Conservation (phyloP, 306 rosid species). For the Dalbergia cochinchinensis region DNA sequence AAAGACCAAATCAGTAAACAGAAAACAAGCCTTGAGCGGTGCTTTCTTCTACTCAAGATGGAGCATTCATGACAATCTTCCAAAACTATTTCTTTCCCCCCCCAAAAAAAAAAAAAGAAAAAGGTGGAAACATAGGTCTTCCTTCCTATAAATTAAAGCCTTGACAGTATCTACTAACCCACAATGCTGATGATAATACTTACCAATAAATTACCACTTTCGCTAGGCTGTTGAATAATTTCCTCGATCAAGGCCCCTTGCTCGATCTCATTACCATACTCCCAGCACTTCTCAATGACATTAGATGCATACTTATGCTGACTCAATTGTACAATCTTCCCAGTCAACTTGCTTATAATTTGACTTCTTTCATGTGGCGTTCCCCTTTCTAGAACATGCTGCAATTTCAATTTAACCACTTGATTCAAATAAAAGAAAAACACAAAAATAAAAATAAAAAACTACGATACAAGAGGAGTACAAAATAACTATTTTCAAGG, state of each 20-base stretch:
- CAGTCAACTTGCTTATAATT: conserved; percentile 59
- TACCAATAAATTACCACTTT: conserved; percentile 63
- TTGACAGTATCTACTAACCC: background rate
- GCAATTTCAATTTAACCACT: conserved; percentile 40
- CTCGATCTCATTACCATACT: conserved; percentile 58
- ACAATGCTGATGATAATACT: conserved; percentile 8
- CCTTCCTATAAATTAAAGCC: background rate
- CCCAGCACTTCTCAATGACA: conserved; percentile 74
- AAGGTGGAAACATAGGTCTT: too few species aligned
- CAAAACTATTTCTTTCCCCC: too few species aligned
- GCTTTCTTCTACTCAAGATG: too few species aligned
- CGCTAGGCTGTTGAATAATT: conserved; percentile 57
- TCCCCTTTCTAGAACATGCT: conserved; percentile 71
- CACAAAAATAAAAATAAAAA: background rate
- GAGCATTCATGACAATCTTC: too few species aligned
- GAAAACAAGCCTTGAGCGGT: background rate
- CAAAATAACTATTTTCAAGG: background rate
- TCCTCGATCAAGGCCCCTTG: conserved; percentile 62
- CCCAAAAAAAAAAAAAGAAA: too few species aligned
- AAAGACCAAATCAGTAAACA: conserved; percentile 19
- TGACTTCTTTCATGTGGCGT: conserved; percentile 57
- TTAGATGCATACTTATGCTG: conserved; percentile 76
- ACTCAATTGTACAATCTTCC: conserved; percentile 66
- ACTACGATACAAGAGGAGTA: background rate
- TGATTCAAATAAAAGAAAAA: conserved; percentile 7